Percentiles rank a stretch among this genome's conserved stretches.
Conservation (phyloP, 768 basidiomycete genomes). For the Obba rivulosa region DNA sequence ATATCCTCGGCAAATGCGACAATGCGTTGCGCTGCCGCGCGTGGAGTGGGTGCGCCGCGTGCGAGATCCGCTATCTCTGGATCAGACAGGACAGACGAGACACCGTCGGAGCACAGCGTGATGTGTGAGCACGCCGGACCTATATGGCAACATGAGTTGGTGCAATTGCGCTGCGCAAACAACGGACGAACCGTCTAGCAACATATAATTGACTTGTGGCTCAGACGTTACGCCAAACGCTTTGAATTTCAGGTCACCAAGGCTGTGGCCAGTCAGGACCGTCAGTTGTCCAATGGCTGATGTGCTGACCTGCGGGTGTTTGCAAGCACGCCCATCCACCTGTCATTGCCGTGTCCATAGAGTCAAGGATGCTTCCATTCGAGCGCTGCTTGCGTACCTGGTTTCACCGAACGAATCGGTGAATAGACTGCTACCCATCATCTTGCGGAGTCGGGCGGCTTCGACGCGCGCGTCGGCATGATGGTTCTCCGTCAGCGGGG, state of each 20-base stretch:
- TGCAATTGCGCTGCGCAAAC: not conserved
- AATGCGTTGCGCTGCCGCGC: constrained; percentile 76
- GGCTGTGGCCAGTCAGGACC: constrained; percentile 34
- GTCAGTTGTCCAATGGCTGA: not conserved
- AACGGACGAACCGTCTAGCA: constrained; percentile 61
- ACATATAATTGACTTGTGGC: constrained; percentile 75
- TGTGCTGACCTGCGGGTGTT: constrained; percentile 79
- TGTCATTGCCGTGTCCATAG: constrained; percentile 19
- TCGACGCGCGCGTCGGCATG: constrained; percentile 92
- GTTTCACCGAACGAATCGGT: constrained; percentile 95
- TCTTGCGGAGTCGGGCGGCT: constrained; percentile 74
- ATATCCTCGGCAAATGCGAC: constrained; percentile 84
- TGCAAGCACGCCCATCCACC: constrained; percentile 93
- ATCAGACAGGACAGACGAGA: constrained; percentile 87
- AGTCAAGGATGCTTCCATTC: constrained; percentile 3
- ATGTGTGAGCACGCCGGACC: constrained; percentile 84
- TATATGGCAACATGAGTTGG: constrained; percentile 22
- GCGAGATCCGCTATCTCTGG: constrained; percentile 92
- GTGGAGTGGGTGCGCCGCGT: constrained; percentile 64
- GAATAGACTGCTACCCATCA: constrained; percentile 86
- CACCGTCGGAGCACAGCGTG: constrained; percentile 88
- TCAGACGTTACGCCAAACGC: constrained; percentile 90
- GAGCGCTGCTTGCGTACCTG: constrained; percentile 36
- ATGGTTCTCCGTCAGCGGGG: constrained; percentile 89
- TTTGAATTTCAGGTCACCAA: constrained; percentile 88